Conservation (phyloP, 2,329 filamentous ascomycete genomes). For the Polytolypa hystricis region DNA sequence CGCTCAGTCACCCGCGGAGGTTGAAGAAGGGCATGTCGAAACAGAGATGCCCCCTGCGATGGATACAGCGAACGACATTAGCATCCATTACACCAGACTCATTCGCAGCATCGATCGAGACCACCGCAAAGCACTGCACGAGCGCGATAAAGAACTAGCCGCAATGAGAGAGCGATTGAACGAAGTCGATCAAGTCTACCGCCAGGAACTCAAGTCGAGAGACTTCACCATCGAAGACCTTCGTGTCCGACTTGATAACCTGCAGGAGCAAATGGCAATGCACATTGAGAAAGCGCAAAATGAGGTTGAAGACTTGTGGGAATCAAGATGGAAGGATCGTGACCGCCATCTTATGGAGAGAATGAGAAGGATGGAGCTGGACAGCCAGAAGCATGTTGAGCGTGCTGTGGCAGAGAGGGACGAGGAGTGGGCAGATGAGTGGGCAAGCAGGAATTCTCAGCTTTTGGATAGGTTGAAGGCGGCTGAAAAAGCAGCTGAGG, state of each 20-base stretch:
- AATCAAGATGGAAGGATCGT: conserved; percentile 24
- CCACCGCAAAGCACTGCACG: conserved; percentile 18
- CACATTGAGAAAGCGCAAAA: conserved; percentile 21
- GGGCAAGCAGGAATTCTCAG: conserved; percentile 10
- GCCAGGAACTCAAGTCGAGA: conserved; percentile 19
- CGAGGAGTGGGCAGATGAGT: conserved; percentile 13
- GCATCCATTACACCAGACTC: conserved; percentile 20
- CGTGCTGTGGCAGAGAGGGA: conserved; percentile 13
- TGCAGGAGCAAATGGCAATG: conserved; percentile 15
- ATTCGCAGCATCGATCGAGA: conserved; percentile 22
- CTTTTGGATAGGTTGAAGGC: conserved; percentile 8
- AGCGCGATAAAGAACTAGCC: conserved; percentile 20
- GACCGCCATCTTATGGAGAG: conserved; percentile 18
- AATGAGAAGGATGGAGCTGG: conserved; percentile 14
- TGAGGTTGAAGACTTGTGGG: conserved; percentile 26
- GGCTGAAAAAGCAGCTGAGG: conserved; percentile 1
- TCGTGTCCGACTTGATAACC: conserved; percentile 12
- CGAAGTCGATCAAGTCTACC: conserved; percentile 22
- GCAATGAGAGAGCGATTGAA: conserved; percentile 18
- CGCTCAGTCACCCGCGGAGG: conserved; percentile 8
- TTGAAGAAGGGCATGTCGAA: conserved; percentile 13
- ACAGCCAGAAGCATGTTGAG: conserved; percentile 14
- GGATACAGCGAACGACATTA: conserved; percentile 21
- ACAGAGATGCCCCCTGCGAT: conserved; percentile 16
- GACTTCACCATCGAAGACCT: conserved; percentile 22